phyloP scores from a whole-genome alignment of 495 filamentous ascomycete species.

The Aspergillus coremiiformis region DNA sequence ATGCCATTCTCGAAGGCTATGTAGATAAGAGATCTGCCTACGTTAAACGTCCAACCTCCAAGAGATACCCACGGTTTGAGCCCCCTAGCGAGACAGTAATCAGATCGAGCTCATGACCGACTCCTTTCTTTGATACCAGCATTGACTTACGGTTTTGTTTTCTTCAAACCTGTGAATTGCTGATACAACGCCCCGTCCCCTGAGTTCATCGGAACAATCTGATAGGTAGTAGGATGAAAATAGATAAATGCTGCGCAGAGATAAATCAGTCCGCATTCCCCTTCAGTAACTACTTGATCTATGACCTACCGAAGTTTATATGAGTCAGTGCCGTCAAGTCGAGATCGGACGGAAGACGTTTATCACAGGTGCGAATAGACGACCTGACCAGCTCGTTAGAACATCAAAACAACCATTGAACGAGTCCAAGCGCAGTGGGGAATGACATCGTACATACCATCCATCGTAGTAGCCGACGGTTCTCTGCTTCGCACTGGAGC shows the following conservation, averaged over 20 bases:
- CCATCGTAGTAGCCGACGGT: conserved; percentile 7
- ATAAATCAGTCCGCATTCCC: not conserved
- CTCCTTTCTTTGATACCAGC: too few relatives aligned
- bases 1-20: too few relatives aligned
- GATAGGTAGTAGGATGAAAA: conserved; percentile 3
- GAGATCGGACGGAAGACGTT: not conserved
- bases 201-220: not conserved
- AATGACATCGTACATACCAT: not conserved
- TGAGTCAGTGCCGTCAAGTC: not conserved
- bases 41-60: conserved; percentile 1
- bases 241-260: conserved; percentile 2
- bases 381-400: not conserved
- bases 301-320: not conserved
- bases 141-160: not conserved
- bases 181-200: conserved; percentile 1
- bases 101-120: too few relatives aligned
- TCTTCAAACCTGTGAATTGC: not conserved
- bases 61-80: conserved; percentile 1
- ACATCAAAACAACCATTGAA: not conserved
- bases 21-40: not conserved
- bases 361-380: not conserved
- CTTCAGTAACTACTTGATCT: not conserved
- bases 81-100: not conserved
- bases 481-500: not conserved
- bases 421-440: too few relatives aligned